These are phyloP conservation scores for Aspergillus ostianus DNA, from an alignment of 495 filamentous ascomycete genomes.

Conservation along the genomic window DNA sequence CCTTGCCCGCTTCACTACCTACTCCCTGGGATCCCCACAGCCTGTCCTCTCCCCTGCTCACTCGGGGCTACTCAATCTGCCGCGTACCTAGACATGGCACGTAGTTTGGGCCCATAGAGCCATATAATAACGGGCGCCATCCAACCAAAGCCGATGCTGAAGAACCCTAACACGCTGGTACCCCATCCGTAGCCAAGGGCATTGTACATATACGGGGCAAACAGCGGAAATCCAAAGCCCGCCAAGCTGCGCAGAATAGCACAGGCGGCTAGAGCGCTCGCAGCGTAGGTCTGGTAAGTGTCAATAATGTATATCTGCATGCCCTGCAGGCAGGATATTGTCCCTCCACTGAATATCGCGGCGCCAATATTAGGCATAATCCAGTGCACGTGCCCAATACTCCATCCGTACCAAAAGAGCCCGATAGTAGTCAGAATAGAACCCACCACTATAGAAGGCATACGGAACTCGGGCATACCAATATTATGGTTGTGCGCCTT, in stretches of 20 bases:
- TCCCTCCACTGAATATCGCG: constrained; percentile 51
- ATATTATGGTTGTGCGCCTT: constrained; percentile 53
- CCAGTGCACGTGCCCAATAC: constrained; percentile 49
- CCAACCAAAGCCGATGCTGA: constrained; percentile 51
- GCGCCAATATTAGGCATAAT: constrained; percentile 61
- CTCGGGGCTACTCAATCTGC: too few species aligned
- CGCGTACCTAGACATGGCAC: constrained; percentile 62
- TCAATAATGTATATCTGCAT: constrained; percentile 43
- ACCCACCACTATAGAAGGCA: constrained; percentile 54
- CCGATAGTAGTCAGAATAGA: constrained; percentile 54
- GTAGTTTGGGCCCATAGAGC: constrained; percentile 52
- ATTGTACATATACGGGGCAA: constrained; percentile 62
- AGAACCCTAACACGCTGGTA: constrained; percentile 56
- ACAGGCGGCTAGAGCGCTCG: constrained; percentile 64
- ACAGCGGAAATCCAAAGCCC: constrained; percentile 74
- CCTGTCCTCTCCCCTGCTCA: too few species aligned
- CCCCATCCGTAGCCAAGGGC: constrained; percentile 59
- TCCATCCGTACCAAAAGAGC: constrained; percentile 66
- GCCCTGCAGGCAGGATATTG: constrained; percentile 62
- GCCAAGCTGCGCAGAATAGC: constrained; percentile 63
- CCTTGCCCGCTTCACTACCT: too few species aligned
- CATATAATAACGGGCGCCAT: constrained; percentile 59
- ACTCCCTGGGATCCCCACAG: too few species aligned
- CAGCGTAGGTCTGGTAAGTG: constrained; percentile 68
- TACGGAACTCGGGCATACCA: constrained; percentile 50